These are phyloP conservation scores for Arthromyces matolae DNA, from an alignment of 768 basidiomycete species.

Conservation along the genomic window DNA sequence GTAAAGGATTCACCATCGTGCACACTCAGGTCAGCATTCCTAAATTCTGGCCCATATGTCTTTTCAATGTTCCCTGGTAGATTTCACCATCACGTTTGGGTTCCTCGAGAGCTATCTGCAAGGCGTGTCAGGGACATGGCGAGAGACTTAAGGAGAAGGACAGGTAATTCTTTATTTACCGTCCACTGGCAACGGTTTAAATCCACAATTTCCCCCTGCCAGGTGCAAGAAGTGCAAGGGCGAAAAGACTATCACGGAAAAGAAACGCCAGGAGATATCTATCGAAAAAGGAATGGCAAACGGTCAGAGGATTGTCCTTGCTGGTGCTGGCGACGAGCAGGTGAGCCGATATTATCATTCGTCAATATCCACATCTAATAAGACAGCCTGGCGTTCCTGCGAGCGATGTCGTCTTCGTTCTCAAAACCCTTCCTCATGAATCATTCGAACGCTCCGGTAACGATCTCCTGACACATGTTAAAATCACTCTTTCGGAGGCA, in stretches of 20 bases:
- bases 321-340: constrained; percentile 91
- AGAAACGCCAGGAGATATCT: constrained; percentile 82
- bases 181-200: background rate
- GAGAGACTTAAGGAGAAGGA: constrained; percentile 81
- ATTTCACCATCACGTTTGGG: constrained; percentile 45
- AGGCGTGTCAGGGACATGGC: constrained; percentile 68
- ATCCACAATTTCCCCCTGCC: constrained; percentile 2
- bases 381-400: constrained; percentile 77
- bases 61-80: constrained; percentile 18
- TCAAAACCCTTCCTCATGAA: constrained; percentile 64
- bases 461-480: constrained; percentile 75
- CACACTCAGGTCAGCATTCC: constrained; percentile 45
- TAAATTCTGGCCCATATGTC: background rate
- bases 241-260: constrained; percentile 76
- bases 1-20: constrained; percentile 71
- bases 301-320: constrained; percentile 78
- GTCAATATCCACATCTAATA: constrained; percentile 1
- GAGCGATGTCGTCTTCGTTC: constrained; percentile 86
- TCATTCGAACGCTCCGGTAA: constrained; percentile 82
- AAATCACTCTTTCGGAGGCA: constrained; percentile 90
- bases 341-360: constrained; percentile 34
- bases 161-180: constrained; percentile 40
- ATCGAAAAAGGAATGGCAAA: constrained; percentile 86
- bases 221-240: constrained; percentile 98
- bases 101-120: constrained; percentile 53